Base-by-base conservation (phyloP, 805 yeast species). In the Starmera pachycereana region DNA sequence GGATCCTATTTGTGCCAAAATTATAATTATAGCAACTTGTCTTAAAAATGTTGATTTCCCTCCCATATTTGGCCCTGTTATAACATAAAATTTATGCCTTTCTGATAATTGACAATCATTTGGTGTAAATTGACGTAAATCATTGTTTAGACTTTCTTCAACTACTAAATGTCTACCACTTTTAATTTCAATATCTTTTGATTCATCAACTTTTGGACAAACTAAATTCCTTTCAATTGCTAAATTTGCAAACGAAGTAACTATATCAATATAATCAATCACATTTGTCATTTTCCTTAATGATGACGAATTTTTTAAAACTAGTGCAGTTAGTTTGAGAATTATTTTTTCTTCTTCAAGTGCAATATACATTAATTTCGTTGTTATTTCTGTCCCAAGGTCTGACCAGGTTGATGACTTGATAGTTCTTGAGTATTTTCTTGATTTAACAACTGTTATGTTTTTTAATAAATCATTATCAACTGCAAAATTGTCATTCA, bases 11-110 rank as follows among this genome's bases (percentile, higher is more conserved):
- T 89, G 97, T 12, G 86, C 86, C 79, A 89, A 68, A 35, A 89
- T 67, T 2, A 90, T 81, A 41, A 89, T 81, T 0, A 84, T 92
- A 9, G 96, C 97, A 39, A 84, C 74, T 51, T 89, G 95, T 46
- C 96, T 71, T 36, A 89, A 80, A 54, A 85, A 89, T 0, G 97
- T 89, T 0, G 96, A 87, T 58, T 89, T 89, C 47, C 97, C 97
- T 40, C 97, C 97, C 97, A 89, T 89, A 56, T 89, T 89, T 19
- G 97, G 97, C 6, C 97, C 97, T 0, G 97, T 87, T 22, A 92
- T 87, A 12, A 92, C 77, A 30, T 78, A 70, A 49, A 88, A 86
- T 9, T 73, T 66, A 6, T 57, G 56, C 9, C 66, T 72, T 32
- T 74, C 70, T 9, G 68, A 62, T 41, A 92, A 65, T 7, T 58